Evolutionary conservation across 345 rosid genomes (phyloP).

Genomic region (Gossypium stocksii): DNA sequence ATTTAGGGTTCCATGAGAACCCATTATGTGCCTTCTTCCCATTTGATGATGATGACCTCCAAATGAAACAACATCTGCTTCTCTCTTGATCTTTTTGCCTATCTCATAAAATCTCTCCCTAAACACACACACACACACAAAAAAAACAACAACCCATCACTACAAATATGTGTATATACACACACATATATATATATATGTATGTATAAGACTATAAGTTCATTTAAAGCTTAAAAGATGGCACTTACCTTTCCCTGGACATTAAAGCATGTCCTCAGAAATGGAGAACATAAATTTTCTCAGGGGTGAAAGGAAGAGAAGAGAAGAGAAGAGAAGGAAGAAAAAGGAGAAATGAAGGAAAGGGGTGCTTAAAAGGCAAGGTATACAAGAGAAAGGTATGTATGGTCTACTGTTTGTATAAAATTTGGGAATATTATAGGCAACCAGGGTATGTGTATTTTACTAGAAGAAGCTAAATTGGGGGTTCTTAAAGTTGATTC

Average conservation of each 20-base stretch:
- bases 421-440: neutral
- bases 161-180: no score
- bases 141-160: no score
- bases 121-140: neutral
- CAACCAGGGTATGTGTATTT: constrained; percentile 12
- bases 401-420: constrained; percentile 10
- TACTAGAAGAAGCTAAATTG: constrained; percentile 21
- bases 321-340: constrained; percentile 17
- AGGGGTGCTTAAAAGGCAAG: constrained; percentile 81
- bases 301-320: constrained; percentile 11
- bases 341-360: constrained; percentile 28
- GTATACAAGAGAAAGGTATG: constrained; percentile 26
- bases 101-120: constrained; percentile 85
- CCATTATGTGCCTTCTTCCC: constrained; percentile 80
- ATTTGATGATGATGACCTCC: constrained; percentile 23
- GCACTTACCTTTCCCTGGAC: constrained; percentile 85
- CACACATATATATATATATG: no score
- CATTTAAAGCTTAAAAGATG: neutral
- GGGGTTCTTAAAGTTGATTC: constrained; percentile 12
- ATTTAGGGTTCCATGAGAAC: constrained; percentile 74
- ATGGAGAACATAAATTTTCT: constrained; percentile 6
- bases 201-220: no score
- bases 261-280: constrained; percentile 78
- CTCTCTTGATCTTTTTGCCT: constrained; percentile 80
- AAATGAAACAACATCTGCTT: constrained; percentile 55